Evolutionary conservation across 805 yeast genomes (phyloP), one percentile per base, ranked within the genome.

Genomic region (Saccharomycopsis oosterbeekiorum): DNA sequence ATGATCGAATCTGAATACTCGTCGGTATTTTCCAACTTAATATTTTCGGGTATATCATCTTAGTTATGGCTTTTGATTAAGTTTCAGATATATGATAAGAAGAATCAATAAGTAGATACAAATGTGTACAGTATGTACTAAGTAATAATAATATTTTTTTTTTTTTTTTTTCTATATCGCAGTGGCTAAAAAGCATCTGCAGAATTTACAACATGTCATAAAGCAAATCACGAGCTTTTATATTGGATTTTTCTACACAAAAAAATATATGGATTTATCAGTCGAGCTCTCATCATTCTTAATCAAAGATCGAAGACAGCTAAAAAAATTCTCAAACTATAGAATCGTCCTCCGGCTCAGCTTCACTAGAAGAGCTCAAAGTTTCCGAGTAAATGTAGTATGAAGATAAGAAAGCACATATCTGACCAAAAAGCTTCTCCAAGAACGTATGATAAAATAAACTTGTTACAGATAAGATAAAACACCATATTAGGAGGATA

Each of bases 401-500:
- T 8, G 55, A 37, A n/a, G 56, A 12, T 10, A 50, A 15, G 41
- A 55, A 58, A 39, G 59, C 40, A 36, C 37, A 39, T 2, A n/a
- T 19, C 19, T 42, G 43, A 17, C 62, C 64, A 2, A 60, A 2
- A 14, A 57, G 11, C 42, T 62, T 62, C 43, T 62, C 64, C 40
- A 42, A 29, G 36, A 62, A 40, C 1, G 60, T 57, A 34, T 62
- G 64, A 42, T 55, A 62, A 29, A 59, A 59, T 2, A 62, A 15
- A n/a, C 57, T 21, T 21, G 64, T 62, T 4, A 57, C 43, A n/a
- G 47, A 17, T 19, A 59, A 59, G 17, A 62, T 15, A 11, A 56
- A 40, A 51, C 29, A 41, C 64, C 64, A 62, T 4, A 53, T n/a
- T 8, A 51, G 2, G 15, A 56, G 19, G 4, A 51, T 39, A 12